Evolutionary conservation across 2,329 filamentous ascomycete genomes (phyloP), one percentile per base, ranked within the genome.

Genomic region (Penicillium capsulatum): DNA sequence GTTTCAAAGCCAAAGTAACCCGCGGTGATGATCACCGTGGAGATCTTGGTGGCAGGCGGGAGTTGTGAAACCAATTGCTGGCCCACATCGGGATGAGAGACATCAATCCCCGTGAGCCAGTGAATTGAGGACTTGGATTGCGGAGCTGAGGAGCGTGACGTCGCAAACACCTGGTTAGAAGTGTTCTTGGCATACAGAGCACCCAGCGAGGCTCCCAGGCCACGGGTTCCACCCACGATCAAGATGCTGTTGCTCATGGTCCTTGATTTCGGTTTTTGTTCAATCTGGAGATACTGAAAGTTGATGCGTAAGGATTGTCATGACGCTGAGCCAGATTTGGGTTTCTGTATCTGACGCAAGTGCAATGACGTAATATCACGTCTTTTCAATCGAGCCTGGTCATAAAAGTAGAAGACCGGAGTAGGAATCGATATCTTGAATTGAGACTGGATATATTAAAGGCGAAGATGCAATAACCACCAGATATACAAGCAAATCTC

Each of bases 1-100:
- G 79, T 74, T 53, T 87, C 84, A 2, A 76, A 80, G 14, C 71
- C 73, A 54, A 88, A 87, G 59, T 82, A 79, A 6, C 83, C 83
- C 0, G 83, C 83, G 2, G 79, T 79, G 51, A 87, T 79, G 54
- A 86, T 77, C 58, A 82, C 62, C 3, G 68, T 63, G 54, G 70
- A 59, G 49, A 77, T 66, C 50, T 74, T 70, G 8, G 69, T 60
- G 9, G 70, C 70, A 14, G 73, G 59, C 6, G 68, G 63, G 34
- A 80, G 60, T 50, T 72, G 67, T 11, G 63, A 60, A 16, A 72
- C 63, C 7, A 83, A 54, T 20, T 61, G 69, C 14, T 70, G 59
- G 3, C 74, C 76, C 3, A 73, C 72, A 16, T 69, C 62, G 6
- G 69, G 51, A 17, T 73, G 58, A 14, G 61, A 69, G 31, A 83